phyloP scores from a whole-genome alignment of 2,329 filamentous ascomycete genomes.

The Arthroderma uncinatum region DNA sequence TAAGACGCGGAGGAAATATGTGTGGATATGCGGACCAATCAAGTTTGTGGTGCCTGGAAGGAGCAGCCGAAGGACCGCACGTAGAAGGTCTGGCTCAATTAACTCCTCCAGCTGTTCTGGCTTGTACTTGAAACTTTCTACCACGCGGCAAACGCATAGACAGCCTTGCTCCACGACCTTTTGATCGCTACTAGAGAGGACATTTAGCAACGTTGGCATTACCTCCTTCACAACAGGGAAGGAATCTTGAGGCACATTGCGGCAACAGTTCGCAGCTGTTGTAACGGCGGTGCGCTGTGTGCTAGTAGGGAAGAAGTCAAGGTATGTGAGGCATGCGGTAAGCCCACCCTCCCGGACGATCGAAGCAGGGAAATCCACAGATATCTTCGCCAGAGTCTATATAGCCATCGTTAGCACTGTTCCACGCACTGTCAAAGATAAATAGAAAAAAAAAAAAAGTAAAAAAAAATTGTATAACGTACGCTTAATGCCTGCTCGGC shows the following conservation, averaged over 20 bases:
- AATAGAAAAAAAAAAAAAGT: not conserved
- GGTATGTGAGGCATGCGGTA: conserved; percentile 86
- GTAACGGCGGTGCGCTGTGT: conserved; percentile 95
- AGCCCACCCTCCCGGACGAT: conserved; percentile 94
- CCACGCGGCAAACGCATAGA: conserved; percentile 85
- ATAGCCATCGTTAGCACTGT: not conserved
- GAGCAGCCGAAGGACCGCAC: conserved; percentile 72
- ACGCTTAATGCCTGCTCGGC: conserved; percentile 89
- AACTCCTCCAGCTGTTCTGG: conserved; percentile 82
- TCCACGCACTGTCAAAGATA: not conserved
- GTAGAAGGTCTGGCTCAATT: conserved; percentile 75
- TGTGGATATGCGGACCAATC: conserved; percentile 88
- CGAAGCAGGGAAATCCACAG: conserved; percentile 82
- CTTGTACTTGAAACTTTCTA: conserved; percentile 91
- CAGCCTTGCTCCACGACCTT: conserved; percentile 95
- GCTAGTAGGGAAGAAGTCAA: conserved; percentile 96
- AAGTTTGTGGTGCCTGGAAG: conserved; percentile 91
- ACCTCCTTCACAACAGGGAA: conserved; percentile 87
- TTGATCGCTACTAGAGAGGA: conserved; percentile 84
- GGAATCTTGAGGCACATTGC: conserved; percentile 88
- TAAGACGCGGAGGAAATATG: conserved; percentile 84
- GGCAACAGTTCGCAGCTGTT: conserved; percentile 94
- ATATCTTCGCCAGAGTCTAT: conserved; percentile 88
- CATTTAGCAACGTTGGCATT: conserved; percentile 88
- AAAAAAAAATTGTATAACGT: conserved; percentile 23